Evolutionary conservation across 1,284 basidiomycete genomes (phyloP), one percentile per base, ranked within the genome.

Genomic region (Cutaneotrichosporon daszewskae): DNA sequence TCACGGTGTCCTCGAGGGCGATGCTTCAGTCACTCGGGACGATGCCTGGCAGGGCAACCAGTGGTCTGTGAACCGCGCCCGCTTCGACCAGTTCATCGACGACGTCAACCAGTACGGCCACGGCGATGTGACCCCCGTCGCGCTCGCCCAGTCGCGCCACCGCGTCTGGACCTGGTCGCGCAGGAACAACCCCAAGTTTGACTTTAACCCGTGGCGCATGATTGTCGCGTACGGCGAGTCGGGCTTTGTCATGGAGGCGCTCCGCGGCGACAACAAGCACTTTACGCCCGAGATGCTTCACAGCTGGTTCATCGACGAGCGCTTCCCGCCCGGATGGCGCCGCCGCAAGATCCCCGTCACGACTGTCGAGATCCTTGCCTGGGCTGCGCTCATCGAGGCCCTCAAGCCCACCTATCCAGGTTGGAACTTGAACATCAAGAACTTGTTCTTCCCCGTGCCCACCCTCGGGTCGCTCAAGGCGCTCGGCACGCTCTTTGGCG

Each of bases 191-290:
- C 39, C 43, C 20, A 32, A 32, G 17, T 45, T 45, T 20, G 50
- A 52, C 45, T 52, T 52, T 33, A 52, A 52, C 45, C 50, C 50
- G 4, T 52, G 50, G 50, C 50, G 50, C 36, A 52, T 47, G 45
- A 22, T 52, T 6, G 50, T 52, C 33, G 50, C 50, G 25, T 52
- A 52, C 46, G 40, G 31, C 33, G 50, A 52, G 50, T 52, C 50
- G 17, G 50, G 43, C 32, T 52, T 52, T 24, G 33, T 37, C 23
- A 33, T 32, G 37, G 32, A 48, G 43, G 37, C 37, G 12, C 46
- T 52, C 27, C 42, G 43, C n/a, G 50, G 50, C 27, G 34, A 38
- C 35, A 22, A 40, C 23, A 36, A 24, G 25, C 12, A 22, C 32
- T 47, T 45, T 25, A 43, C 35, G 23, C 20, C 37, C 27, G 40